A percentile compares a stretch with the other conserved stretches of the same genome.
These are phyloP conservation scores for Pichia inconspicua DNA, from an alignment of 1,139 yeast species.

Conservation along the genomic window DNA sequence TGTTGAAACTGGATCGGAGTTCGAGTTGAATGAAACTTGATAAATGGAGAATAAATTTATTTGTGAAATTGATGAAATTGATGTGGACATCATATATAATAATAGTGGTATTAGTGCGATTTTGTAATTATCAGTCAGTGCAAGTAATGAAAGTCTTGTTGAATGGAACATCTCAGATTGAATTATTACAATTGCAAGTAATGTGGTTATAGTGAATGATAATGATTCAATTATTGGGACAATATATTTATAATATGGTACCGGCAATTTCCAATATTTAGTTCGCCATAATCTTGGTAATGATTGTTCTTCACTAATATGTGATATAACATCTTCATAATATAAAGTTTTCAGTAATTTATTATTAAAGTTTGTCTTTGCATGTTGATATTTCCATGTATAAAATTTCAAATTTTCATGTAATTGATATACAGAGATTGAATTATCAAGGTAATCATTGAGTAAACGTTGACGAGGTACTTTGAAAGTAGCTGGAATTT, in stretches of 20 bases:
- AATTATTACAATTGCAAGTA: constrained; percentile 47
- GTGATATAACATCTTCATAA: constrained; percentile 36
- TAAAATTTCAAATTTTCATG: constrained; percentile 35
- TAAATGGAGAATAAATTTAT: constrained; percentile 69
- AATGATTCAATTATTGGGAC: constrained; percentile 41
- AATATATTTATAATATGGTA: constrained; percentile 3
- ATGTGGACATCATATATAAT: constrained; percentile 59
- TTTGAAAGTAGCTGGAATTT: constrained; percentile 23
- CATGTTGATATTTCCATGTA: constrained; percentile 35
- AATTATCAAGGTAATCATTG: neutral
- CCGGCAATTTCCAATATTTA: constrained; percentile 3
- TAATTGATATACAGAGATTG: constrained; percentile 15
- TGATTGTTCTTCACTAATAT: neutral
- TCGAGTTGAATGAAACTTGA: constrained; percentile 54
- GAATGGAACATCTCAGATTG: constrained; percentile 75
- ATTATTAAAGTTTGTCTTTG: constrained; percentile 36
- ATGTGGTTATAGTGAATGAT: constrained; percentile 33
- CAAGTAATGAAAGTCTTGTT: constrained; percentile 54
- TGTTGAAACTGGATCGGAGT: constrained; percentile 68
- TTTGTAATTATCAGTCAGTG: constrained; percentile 29
- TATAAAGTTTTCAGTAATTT: constrained; percentile 31
- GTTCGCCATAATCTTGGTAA: constrained; percentile 7
- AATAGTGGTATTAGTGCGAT: constrained; percentile 35
- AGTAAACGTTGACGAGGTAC: constrained; percentile 5
- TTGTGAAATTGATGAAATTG: constrained; percentile 36